These are phyloP conservation scores for Aquanectria penicillioides DNA, from an alignment of 2,329 filamentous ascomycete species.

Conservation along the genomic window DNA sequence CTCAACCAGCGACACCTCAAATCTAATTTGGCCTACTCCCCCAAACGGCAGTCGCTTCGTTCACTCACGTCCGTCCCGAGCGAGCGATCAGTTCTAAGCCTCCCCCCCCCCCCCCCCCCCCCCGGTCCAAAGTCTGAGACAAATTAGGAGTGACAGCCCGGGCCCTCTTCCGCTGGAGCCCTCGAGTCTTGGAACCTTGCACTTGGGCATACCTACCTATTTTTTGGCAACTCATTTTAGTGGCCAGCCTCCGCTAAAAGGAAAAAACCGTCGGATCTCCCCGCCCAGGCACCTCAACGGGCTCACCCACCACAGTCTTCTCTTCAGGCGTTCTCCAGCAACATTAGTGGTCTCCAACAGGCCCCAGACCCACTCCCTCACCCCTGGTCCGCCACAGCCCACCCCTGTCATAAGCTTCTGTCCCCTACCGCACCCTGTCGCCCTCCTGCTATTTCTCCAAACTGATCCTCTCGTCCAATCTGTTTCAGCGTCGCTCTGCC, in stretches of 20 bases:
- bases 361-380: not conserved
- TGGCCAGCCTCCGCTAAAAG: conserved; percentile 15
- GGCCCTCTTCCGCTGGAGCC: conserved; percentile 7
- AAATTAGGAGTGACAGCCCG: conserved; percentile 8
- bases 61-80: not conserved
- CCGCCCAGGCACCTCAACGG: too few relatives aligned
- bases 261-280: too few relatives aligned
- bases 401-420: conserved; percentile 7
- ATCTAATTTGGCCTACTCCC: conserved; percentile 6
- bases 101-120: too few relatives aligned
- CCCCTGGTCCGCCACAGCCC: not conserved
- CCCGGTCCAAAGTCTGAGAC: conserved; percentile 3
- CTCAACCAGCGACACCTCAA: conserved; percentile 8
- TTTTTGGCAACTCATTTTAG: too few relatives aligned
- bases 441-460: conserved; percentile 28
- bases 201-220: not conserved
- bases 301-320: not conserved
- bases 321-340: not conserved
- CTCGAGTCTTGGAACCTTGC: not conserved
- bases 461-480: conserved; percentile 27
- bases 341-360: not conserved
- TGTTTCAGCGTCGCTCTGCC: conserved; percentile 32
- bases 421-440: conserved; percentile 8
- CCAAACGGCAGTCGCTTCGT: not conserved
- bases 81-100: conserved; percentile 9